Base-by-base conservation (phyloP, 2,329 filamentous ascomycete genomes). In the Diaporthe longicolla region DNA sequence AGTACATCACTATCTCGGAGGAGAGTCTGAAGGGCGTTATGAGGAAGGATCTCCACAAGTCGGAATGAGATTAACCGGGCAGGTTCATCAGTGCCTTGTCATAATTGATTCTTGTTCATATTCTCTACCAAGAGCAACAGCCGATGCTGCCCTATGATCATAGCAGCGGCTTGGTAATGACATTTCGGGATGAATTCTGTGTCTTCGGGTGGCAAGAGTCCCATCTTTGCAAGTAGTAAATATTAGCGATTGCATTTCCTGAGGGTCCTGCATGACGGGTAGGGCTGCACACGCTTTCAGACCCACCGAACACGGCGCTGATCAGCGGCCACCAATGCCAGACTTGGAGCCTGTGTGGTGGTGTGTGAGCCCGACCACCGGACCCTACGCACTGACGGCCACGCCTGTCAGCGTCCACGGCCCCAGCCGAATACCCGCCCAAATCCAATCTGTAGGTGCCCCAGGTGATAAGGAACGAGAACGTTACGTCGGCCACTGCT, bases 401-500 rank as follows among this genome's bases (percentile, higher is more conserved):
- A 50, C 19, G n/a, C 11, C 45, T 66, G 26, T 37, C 29, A 66
- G 45, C 11, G 35, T 26, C 21, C 29, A 4, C 61, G 21, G 43
- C 11, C 61, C 3, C 61, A 24, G 43, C 26, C 43, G 29, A 35
- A 8, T 52, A 15, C 61, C 61, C 29, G 29, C 29, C 9, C 45
- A 13, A 37, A 48, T 32, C 45, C 45, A 26, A 26, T 8, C 13
- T 19, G 32, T 24, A 35, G 37, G 32, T n/a, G 52, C 24, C 54
- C 48, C 50, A 35, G 21, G 37, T 19, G 40, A 70, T 58, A 58
- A 69, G 50, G 26, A 1, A 50, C 17, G 40, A 73, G 63, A 70
- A 73, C 65, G 73, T 73, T 70, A 74, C 73, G 4, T 50, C 43
- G 1, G 24, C 9, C 8, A 45, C 50, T 32, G 45, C 52, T 70